A percentile compares a stretch with the other conserved stretches of the same genome.
phyloP scores from a whole-genome alignment of 352 stramenopile genomes.

The Phytopythium oedochilum region DNA sequence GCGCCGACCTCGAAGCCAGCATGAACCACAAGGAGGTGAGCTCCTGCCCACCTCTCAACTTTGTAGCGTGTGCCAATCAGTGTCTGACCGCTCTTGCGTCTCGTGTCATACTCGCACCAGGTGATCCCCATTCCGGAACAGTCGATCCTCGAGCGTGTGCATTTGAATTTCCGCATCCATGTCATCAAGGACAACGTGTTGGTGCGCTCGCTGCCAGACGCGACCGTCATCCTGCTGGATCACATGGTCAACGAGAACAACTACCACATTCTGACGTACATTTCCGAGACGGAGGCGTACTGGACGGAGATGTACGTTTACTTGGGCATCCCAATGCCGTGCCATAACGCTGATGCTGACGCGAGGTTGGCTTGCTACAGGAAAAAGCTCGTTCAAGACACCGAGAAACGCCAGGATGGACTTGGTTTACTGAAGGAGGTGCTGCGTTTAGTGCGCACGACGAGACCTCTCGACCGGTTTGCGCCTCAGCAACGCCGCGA shows the following conservation, averaged over 20 bases:
- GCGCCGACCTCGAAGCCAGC: slow-evolving; percentile 50
- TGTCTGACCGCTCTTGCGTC: neutral
- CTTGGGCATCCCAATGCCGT: too few relatives aligned
- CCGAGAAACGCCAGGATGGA: slow-evolving; percentile 36
- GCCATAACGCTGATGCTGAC: neutral
- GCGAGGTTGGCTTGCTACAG: slow-evolving; percentile 13
- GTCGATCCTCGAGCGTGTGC: slow-evolving; percentile 57
- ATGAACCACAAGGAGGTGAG: slow-evolving; percentile 71
- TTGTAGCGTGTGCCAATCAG: neutral
- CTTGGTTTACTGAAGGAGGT: slow-evolving; percentile 69
- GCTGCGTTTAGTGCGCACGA: slow-evolving; percentile 59
- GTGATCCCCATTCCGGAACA: slow-evolving; percentile 68
- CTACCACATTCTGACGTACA: slow-evolving; percentile 77
- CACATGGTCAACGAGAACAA: slow-evolving; percentile 87
- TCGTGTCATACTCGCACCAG: slow-evolving; percentile 11
- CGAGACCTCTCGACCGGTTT: slow-evolving; percentile 58
- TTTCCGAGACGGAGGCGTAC: slow-evolving; percentile 69
- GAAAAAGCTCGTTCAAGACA: slow-evolving; percentile 39
- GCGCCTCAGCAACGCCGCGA: slow-evolving; percentile 43
- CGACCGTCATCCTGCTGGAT: slow-evolving; percentile 71
- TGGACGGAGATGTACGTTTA: slow-evolving; percentile 65
- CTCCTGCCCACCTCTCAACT: too few relatives aligned
- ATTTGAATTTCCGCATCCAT: slow-evolving; percentile 86
- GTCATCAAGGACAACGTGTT: slow-evolving; percentile 87
- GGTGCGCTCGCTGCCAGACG: slow-evolving; percentile 68